Percentiles rank a stretch among this genome's conserved stretches.
Evolutionary conservation across 345 rosid species (phyloP).

Genomic region (Aurinia saxatilis): DNA sequence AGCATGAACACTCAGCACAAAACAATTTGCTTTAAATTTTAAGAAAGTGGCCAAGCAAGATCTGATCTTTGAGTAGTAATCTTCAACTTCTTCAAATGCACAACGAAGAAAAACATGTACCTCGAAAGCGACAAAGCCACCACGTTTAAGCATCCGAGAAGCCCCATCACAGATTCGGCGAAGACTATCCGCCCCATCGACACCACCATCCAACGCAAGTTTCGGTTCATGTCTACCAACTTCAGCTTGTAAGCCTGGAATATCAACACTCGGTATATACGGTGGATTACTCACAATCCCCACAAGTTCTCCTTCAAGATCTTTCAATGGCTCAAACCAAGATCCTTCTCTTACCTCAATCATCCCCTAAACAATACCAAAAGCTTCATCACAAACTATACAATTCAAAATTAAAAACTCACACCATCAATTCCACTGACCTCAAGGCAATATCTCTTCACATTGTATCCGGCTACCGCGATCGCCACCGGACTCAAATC

Average conservation of each 20-base stretch:
- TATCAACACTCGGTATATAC: slow-evolving; percentile 65
- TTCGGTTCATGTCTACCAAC: slow-evolving; percentile 85
- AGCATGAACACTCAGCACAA: neutral
- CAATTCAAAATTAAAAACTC: slow-evolving; percentile 18
- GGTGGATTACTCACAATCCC: slow-evolving; percentile 92
- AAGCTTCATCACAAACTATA: neutral
- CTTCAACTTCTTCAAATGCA: neutral
- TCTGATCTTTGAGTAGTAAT: neutral
- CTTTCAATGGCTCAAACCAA: slow-evolving; percentile 76
- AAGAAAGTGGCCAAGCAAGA: neutral
- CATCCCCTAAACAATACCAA: slow-evolving; percentile 32
- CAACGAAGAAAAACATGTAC: slow-evolving; percentile 14
- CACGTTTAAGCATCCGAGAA: slow-evolving; percentile 59
- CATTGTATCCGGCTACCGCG: slow-evolving; percentile 54
- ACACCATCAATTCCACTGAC: slow-evolving; percentile 40
- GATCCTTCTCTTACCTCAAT: slow-evolving; percentile 69
- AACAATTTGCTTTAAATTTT: neutral
- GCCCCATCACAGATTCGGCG: slow-evolving; percentile 58
- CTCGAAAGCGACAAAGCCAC: slow-evolving; percentile 89
- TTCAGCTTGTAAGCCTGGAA: slow-evolving; percentile 73
- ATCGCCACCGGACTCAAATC: slow-evolving; percentile 70
- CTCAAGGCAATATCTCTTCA: slow-evolving; percentile 60
- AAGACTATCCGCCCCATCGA: slow-evolving; percentile 62
- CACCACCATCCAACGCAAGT: slow-evolving; percentile 87
- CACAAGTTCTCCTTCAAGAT: slow-evolving; percentile 54